Evolutionary conservation across 176 grass and related monocot genomes (phyloP), one percentile per base, ranked within the genome.

Genomic region (Cenchrus fungigraminus): DNA sequence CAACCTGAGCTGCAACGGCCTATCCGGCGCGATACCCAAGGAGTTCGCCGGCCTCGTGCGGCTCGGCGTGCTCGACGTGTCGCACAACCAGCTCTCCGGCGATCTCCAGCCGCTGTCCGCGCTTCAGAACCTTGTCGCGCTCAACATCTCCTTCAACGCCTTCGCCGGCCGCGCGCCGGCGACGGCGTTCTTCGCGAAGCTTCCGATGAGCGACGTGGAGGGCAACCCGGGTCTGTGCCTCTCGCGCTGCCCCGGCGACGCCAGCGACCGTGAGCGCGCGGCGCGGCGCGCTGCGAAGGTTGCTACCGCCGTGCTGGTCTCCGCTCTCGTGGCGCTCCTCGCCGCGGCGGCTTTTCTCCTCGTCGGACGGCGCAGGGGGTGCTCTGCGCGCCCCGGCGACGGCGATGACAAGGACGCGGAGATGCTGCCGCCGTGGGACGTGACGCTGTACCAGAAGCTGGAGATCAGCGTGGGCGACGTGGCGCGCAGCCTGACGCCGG

Each of bases 371-470:
- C 62, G 88, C 15, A 65, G 65, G 15, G 53, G 60, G 37, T 53
- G 45, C 10, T 17, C 53, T 10, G 25, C 82, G 44, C 55, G 73
- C 8, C 28, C 37, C 34, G 34, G 34, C 34, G 34, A 34, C 28
- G 87, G 85, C 3, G 95, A 82, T 65, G 92, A 87, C 71, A 97
- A 94, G 90, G 90, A 97, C 71, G 88, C 83, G 8, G 92, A 94
- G 62, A 89, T 97, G 92, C 29, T 82, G 68, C 92, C 92, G 16
- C 95, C 95, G 20, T 97, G 95, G 92, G 95, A 97, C 61, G 92
- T 97, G 45, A 97, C 92, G n/a, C 88, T 97, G 66, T 95, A 95
- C 87, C 95, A 97, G 84, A 97, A 97, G 90, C 88, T 92, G 45
- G 95, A 93, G 63, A 97, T 97, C 84, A 83, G 91, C 28, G 82